Evolutionary conservation across 2,329 filamentous ascomycete species (phyloP), one percentile per base, ranked within the genome.

Genomic region (Westerdykella ornata): DNA sequence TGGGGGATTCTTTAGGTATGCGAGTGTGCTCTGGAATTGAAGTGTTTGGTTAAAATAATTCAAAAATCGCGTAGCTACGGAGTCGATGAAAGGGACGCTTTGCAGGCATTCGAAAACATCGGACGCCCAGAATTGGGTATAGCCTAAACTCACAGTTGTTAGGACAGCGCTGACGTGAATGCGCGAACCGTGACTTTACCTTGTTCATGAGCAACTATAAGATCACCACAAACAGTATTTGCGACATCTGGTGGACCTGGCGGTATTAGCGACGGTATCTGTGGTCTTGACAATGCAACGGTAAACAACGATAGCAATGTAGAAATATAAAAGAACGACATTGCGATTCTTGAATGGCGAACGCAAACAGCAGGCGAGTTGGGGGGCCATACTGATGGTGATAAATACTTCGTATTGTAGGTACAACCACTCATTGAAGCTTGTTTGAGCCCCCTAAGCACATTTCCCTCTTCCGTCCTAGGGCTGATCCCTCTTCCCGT

Each of bases 41-140:
- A 74, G 37, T 0, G 69, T 72, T 13, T 68, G 60, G 43, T 70
- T 70, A 39, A 65, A 68, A 43, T 74, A 74, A 5, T 64, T 45
- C 4, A 74, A 43, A 41, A 74, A 71, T 1, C 67, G 56, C 5
- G 61, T 51, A 2, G 71, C 71, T 1, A 70, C 66, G 5, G 66
- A 69, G 3, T 60, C 18, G 38, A 71, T 66, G 48, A 76, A 72
- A 0, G 73, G 71, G 5, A 74, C 67, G 17, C 55, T 68, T 2
- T 48, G 62, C 8, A 74, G 56, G 43, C 72, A 76, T 3, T 62
- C 55, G 43, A 65, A 69, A 1, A 62, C 69, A 38, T 52, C 40
- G 7, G 34, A 40, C 2, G 54, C 54, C 13, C 30, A 43, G 37
- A 56, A 56, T 6, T 54, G 8, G 12, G 26, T 15, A 12, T 26